These are phyloP conservation scores for Stagonosporopsis vannaccii DNA, from an alignment of 2,329 filamentous ascomycete genomes.

Conservation along the genomic window DNA sequence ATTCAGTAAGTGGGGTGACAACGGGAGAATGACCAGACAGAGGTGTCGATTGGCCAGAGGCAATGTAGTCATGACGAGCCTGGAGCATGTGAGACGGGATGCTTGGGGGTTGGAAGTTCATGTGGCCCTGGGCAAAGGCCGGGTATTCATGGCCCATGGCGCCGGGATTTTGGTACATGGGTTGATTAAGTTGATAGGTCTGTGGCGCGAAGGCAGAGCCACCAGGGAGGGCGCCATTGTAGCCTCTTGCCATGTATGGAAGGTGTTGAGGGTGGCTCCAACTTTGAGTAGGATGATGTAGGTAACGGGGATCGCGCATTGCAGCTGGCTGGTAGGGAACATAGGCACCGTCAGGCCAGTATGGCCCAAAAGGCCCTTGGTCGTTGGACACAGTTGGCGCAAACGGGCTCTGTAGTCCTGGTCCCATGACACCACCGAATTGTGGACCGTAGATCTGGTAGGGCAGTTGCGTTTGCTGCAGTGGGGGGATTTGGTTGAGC, in stretches of 20 bases:
- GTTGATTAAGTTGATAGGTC: constrained; percentile 36
- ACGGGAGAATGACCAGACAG: constrained; percentile 30
- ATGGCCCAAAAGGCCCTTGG: constrained; percentile 50
- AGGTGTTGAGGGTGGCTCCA: constrained; percentile 44
- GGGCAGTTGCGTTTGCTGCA: constrained; percentile 52
- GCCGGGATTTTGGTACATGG: constrained; percentile 32
- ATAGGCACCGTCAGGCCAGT: constrained; percentile 52
- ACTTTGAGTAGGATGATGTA: constrained; percentile 35
- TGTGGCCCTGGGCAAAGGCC: constrained; percentile 35
- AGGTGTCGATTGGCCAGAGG: constrained; percentile 43
- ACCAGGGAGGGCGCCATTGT: constrained; percentile 35
- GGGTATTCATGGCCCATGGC: constrained; percentile 35
- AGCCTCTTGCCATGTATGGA: constrained; percentile 36
- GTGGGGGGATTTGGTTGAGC: constrained; percentile 65
- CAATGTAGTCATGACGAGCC: constrained; percentile 34
- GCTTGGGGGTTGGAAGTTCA: constrained; percentile 7
- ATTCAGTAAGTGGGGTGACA: constrained; percentile 43
- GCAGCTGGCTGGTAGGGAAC: constrained; percentile 52
- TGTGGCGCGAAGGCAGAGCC: constrained; percentile 37
- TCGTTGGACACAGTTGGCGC: constrained; percentile 52
- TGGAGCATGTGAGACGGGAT: constrained; percentile 16
- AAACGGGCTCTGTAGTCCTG: constrained; percentile 44
- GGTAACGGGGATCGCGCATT: constrained; percentile 49
- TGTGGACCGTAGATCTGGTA: constrained; percentile 54
- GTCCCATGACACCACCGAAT: constrained; percentile 42